Base-by-base conservation (phyloP, 164 flowering plant genomes). In the Kalanchoe fedtschenkoi region DNA sequence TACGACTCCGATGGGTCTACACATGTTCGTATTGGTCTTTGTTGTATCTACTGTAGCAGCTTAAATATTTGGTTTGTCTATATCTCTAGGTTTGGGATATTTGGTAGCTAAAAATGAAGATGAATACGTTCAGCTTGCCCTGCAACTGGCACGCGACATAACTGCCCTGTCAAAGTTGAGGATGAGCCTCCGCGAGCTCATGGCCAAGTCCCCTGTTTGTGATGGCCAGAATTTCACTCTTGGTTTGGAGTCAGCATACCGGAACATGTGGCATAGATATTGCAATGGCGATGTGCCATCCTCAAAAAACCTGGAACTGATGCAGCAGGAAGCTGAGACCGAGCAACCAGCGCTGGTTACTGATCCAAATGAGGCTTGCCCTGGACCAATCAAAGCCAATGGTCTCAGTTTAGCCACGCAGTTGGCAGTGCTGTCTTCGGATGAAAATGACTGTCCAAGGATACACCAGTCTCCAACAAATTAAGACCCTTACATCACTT, bases 181-280 rank as follows among this genome's bases (percentile, higher is more conserved):
- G 67, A 77, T 77, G 82, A 74, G 76, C 69, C 85, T 93, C 14
- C 85, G 99, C 16, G 85, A 81, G 3, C 84, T 81, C 37, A 93
- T 93, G 99, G 47, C 77, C 26, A 84, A 83, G 64, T 90, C 99
- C 37, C 91, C 97, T 44, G 80, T 93, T 24, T 93, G 99, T 68
- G 81, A 93, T 70, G 99, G 99, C 37, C 53, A 80, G 34, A 83
- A 80, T 14, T 93, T 81, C 63, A 64, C 64, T 19, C 65, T 34
- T 58, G 89, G 85, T 55, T 64, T 93, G 58, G 96, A 93, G 66
- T 71, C 80, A 29, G 65, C 80, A 37, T 93, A 82, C 76, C 72
- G 99, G 60, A 74, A 73, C 21, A 73, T 93, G 77, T 93, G 97
- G 99, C 73, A 38, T 22, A 73, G 95, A 63, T 93, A 88, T 67